These are phyloP conservation scores for Actinomortierella ambigua DNA, from an alignment of 371 early-diverging fungal genomes.

Conservation along the genomic window DNA sequence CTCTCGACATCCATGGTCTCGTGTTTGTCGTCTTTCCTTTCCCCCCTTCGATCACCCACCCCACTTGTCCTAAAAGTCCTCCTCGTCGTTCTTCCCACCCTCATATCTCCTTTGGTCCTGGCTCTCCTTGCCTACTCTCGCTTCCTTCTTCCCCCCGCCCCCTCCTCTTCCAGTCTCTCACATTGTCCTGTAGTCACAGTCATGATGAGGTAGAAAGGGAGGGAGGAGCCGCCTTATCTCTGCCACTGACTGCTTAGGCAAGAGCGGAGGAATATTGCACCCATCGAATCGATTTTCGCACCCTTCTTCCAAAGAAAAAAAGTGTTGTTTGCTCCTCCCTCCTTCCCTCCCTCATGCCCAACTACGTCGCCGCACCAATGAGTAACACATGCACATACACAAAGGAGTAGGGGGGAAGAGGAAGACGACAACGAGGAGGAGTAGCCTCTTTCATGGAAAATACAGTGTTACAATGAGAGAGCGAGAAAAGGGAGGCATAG, in stretches of 20 bases:
- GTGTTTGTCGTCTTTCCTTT: not conserved
- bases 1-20: not conserved
- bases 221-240: not conserved
- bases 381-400: not conserved
- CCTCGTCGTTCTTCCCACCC: not conserved
- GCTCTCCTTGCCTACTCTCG: not conserved
- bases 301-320: too few species aligned
- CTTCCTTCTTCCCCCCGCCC: not conserved
- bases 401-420: not conserved
- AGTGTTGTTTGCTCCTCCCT: not conserved
- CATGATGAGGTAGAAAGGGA: too few species aligned
- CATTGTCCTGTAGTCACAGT: not conserved
- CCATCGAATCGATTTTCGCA: too few species aligned
- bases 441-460: too few species aligned
- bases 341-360: too few species aligned
- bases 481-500: too few species aligned
- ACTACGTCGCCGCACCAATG: not conserved
- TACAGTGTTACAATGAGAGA: too few species aligned
- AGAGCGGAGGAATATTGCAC: too few species aligned
- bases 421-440: not conserved
- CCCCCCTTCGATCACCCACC: constrained; percentile 1
- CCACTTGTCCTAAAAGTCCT: too few species aligned
- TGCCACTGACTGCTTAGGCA: not conserved
- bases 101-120: not conserved
- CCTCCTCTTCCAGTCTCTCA: constrained; percentile 9